Conservation (phyloP, 1,284 basidiomycete species). For the Cryptococcus sp. region DNA sequence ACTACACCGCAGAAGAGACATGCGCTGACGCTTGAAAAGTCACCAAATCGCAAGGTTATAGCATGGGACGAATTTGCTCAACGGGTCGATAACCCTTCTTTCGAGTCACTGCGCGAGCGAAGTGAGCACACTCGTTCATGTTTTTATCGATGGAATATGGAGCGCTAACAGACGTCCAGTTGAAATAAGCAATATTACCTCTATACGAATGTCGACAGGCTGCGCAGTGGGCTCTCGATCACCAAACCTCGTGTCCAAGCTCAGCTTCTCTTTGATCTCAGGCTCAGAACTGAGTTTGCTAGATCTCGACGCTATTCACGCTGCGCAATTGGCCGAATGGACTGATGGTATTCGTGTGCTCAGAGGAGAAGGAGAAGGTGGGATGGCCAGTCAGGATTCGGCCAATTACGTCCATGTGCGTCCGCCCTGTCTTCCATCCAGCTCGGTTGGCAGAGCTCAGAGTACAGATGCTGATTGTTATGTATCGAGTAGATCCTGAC, state of each 20-base stretch:
- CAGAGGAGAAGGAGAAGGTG: constrained; percentile 61
- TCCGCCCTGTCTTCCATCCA: background rate
- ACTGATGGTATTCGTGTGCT: constrained; percentile 91
- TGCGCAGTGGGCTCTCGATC: constrained; percentile 57
- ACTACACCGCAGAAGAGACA: background rate
- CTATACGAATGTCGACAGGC: constrained; percentile 77
- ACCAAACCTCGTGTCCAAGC: constrained; percentile 58
- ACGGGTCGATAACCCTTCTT: constrained; percentile 25
- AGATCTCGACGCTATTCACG: constrained; percentile 82
- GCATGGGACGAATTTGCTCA: constrained; percentile 44
- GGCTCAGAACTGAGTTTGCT: constrained; percentile 69
- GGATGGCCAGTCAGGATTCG: constrained; percentile 80
- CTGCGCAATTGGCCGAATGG: constrained; percentile 90
- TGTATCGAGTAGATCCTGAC: constrained; percentile 59
- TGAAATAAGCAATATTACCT: constrained; percentile 73
- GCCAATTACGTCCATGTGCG: constrained; percentile 67
- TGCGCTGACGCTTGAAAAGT: constrained; percentile 19
- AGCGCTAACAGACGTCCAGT: constrained; percentile 49
- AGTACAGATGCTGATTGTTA: background rate
- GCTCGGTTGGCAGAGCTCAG: constrained; percentile 43
- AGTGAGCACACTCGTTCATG: constrained; percentile 49
- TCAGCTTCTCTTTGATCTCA: constrained; percentile 76
- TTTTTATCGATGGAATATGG: background rate
- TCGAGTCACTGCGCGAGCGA: constrained; percentile 59
- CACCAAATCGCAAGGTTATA: constrained; percentile 37